A percentile compares a stretch with the other conserved stretches of the same genome.
phyloP scores from a whole-genome alignment of 345 rosid species.

The Heritiera littoralis region DNA sequence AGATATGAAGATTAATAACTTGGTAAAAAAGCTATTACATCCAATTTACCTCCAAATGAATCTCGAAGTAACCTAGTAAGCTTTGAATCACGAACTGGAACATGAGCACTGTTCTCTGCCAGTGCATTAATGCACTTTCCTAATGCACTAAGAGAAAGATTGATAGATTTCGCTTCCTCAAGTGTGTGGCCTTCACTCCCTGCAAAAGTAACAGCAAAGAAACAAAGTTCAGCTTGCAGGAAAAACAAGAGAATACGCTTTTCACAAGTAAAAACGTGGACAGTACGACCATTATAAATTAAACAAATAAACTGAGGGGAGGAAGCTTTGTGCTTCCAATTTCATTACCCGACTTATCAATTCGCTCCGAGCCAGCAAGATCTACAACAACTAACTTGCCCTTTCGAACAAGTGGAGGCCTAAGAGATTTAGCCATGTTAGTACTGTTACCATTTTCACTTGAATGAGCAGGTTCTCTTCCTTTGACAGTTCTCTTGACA shows the following conservation, averaged over 20 bases:
- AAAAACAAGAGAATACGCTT: neutral
- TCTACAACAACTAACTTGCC: conserved; percentile 94
- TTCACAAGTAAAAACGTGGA: neutral
- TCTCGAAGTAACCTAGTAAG: conserved; percentile 96
- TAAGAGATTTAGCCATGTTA: conserved; percentile 51
- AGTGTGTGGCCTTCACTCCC: conserved; percentile 98
- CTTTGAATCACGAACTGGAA: conserved; percentile 99
- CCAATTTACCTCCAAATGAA: conserved; percentile 92
- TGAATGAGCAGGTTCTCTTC: conserved; percentile 47
- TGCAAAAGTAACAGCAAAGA: conserved; percentile 30
- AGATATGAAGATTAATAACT: neutral
- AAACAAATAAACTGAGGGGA: neutral
- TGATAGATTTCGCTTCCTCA: conserved; percentile 99
- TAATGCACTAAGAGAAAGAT: conserved; percentile 95
- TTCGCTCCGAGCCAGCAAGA: conserved; percentile 99
- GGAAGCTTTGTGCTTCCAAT: neutral
- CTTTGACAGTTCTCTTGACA: conserved; percentile 67
- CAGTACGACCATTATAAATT: neutral
- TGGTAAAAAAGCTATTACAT: neutral
- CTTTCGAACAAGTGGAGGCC: conserved; percentile 81
- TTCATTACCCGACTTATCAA: conserved; percentile 81
- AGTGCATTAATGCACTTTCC: conserved; percentile 99
- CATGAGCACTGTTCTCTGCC: conserved; percentile 92
- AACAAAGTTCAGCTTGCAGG: conserved; percentile 7
- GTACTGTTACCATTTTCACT: conserved; percentile 56